Conservation (phyloP, 2,329 filamentous ascomycete species). For the Zymoseptoria tritici region DNA sequence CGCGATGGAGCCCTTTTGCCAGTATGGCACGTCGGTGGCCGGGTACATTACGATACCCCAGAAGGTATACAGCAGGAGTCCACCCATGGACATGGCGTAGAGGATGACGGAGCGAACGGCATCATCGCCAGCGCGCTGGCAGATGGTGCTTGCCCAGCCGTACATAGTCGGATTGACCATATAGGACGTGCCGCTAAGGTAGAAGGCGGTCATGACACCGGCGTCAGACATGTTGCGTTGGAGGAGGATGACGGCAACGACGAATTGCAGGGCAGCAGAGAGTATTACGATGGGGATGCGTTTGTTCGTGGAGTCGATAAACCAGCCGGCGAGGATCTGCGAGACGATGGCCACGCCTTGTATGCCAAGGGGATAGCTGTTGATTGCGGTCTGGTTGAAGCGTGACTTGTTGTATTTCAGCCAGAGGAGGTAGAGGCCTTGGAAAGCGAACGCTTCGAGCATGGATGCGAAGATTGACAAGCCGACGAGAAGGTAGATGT, state of each 20-base stretch:
- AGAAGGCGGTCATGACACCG: conserved; percentile 33
- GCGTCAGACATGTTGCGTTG: conserved; percentile 26
- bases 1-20: neutral
- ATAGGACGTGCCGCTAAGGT: conserved; percentile 34
- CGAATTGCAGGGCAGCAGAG: neutral
- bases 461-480: neutral
- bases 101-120: conserved; percentile 35
- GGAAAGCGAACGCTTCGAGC: neutral
- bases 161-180: conserved; percentile 36
- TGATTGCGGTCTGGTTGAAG: conserved; percentile 36
- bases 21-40: neutral
- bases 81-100: conserved; percentile 36
- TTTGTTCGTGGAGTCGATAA: conserved; percentile 31
- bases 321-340: conserved; percentile 31
- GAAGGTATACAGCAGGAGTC: conserved; percentile 37
- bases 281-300: neutral
- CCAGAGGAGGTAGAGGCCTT: neutral
- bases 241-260: conserved; percentile 3
- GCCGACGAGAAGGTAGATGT: neutral
- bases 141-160: conserved; percentile 36
- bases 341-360: conserved; percentile 51
- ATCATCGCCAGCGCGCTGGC: conserved; percentile 35
- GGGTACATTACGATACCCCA: conserved; percentile 40
- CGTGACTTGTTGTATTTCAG: neutral
- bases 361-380: conserved; percentile 52